phyloP scores from a whole-genome alignment of 2,329 filamentous ascomycete species.

The Fusarium albosuccineum region DNA sequence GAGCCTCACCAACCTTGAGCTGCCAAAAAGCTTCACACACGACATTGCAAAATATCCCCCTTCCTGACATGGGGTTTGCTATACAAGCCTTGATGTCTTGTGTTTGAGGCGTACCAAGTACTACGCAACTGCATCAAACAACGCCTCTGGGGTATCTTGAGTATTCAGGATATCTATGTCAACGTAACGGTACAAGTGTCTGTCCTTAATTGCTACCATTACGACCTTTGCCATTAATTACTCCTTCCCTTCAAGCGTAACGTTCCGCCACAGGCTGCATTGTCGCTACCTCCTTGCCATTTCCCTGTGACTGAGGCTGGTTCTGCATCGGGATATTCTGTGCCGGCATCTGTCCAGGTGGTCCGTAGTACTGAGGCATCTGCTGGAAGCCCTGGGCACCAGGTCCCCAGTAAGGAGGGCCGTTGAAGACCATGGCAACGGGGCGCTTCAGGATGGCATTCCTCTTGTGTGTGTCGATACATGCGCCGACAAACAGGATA shows the following conservation, averaged over 20 bases:
- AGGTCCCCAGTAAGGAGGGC: conserved; percentile 48
- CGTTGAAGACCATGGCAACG: conserved; percentile 45
- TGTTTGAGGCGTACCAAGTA: too few species aligned
- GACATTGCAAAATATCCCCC: too few species aligned
- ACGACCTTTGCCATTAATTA: neutral
- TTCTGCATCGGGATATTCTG: conserved; percentile 41
- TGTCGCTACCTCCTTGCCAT: conserved; percentile 18
- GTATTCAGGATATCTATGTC: neutral
- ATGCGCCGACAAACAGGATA: conserved; percentile 56
- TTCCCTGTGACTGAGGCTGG: conserved; percentile 11
- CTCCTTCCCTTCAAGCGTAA: conserved; percentile 22
- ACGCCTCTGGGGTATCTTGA: neutral
- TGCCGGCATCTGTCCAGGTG: conserved; percentile 25
- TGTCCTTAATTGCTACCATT: neutral
- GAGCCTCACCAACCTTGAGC: too few species aligned
- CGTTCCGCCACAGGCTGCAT: conserved; percentile 19
- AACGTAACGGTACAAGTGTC: neutral
- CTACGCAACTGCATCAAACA: neutral
- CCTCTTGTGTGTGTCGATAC: conserved; percentile 53
- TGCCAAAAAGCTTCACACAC: too few species aligned
- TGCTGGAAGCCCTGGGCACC: conserved; percentile 49
- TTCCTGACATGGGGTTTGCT: too few species aligned
- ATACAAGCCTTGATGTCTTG: too few species aligned
- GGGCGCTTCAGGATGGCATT: conserved; percentile 44
- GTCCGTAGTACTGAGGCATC: conserved; percentile 39